Base-by-base conservation (phyloP, 306 rosid species). In the Psophocarpus tetragonolobus region DNA sequence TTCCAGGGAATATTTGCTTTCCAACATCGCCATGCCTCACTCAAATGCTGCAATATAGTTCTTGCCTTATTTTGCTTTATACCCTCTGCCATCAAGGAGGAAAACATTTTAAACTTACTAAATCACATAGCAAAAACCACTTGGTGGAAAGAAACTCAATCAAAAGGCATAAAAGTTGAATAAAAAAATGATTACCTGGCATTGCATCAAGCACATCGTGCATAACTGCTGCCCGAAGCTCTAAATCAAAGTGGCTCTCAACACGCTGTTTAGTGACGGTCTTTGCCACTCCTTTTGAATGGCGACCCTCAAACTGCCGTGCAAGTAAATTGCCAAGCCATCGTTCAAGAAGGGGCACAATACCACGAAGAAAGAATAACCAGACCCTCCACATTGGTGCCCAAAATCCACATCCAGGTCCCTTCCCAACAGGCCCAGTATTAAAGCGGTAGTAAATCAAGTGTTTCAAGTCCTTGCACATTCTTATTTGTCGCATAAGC, bases 1-100 rank as follows among this genome's bases (percentile, higher is more conserved):
- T 96, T 92, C 99, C 99, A 96, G 48, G 99, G 99, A 86, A 96
- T 96, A 81, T 96, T 96, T 54, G 99, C 99, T 79, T 92, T 96
- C 99, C 99, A 96, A 69, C 99, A 96, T 14, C 99, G 94, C 99
- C 99, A 96, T 3, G 99, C 99, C 86, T 96, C 99, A 85, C 99
- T 96, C 82, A 96, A 78, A 87, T 96, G 99, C 75, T 96, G 99
- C 89, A 96, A 87, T 48, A 96, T 96, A 24, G 97, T 92, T 68
- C 98, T 90, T 56, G 99, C 99, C 84, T 96, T 92, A 56, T 96
- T 96, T 85, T 92, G 99, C 89, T 92, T 96, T 27, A 96, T 96
- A 30, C 99, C 99, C 96, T 96, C 99, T 92, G 87, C 71, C 74
- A 36, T 68, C 75, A 41, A 80, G 27, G 21, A 47, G 42, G 1